Base-by-base conservation (phyloP, 345 rosid species). In the Ceriops decandra region DNA sequence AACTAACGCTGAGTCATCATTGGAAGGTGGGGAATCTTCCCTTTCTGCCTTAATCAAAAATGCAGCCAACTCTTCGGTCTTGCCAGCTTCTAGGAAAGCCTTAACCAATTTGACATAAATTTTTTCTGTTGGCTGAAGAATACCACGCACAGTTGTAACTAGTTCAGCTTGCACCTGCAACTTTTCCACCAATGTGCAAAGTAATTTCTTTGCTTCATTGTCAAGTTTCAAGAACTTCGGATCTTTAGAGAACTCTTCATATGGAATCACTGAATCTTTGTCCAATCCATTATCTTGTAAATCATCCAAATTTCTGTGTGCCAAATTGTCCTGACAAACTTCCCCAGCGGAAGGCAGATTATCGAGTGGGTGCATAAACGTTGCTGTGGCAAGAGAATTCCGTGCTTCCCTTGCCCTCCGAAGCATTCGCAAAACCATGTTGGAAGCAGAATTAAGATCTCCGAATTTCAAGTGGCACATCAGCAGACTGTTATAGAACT, bases 381-480 rank as follows among this genome's bases (percentile, higher is more conserved):
- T 74, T n/a, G 95, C 87, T 7, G 86, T 64, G 68, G 96, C 91
- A 76, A 91, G 87, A 52, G 91, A 83, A 73, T 89, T 88, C 31
- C 36, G 76, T 33, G 97, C 97, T 62, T 88, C 84, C 72, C 88
- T 91, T 71, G 93, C 95, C 69, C 81, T 85, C 67, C 75, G 78
- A 59, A 95, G 84, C 97, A 95, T 95, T 82, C 86, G 82, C 77
- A 95, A 65, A 64, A 95, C 96, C 99, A 95, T 91, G 57, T 74
- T 79, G 63, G 89, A 82, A 36, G 93, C 99, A 69, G 91, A 79
- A 74, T 87, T 84, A 26, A 93, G 92, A 77, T 88, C 98, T 53
- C 95, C 92, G 8, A 91, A 83, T 77, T 91, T 93, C 74, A 89
- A 79, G 73, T 91, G 90, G 80, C 96, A 91, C 62, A 75, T 80